A percentile compares a stretch with the other conserved stretches of the same genome.
These are phyloP conservation scores for Guadua angustifolia DNA, from an alignment of 176 grass and related monocot genomes.

Conservation along the genomic window DNA sequence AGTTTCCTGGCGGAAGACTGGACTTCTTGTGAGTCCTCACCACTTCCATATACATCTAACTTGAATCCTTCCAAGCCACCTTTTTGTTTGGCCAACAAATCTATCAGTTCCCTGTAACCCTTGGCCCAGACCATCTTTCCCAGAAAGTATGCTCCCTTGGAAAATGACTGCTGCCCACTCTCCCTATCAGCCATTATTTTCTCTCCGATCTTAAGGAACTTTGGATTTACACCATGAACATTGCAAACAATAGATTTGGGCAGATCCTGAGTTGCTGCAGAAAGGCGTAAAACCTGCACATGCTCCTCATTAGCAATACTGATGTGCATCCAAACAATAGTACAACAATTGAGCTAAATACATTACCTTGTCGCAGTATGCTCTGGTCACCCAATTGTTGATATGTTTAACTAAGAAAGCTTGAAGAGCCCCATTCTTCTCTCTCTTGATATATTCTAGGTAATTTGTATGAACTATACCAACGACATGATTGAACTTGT, in stretches of 20 bases:
- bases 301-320: constrained; percentile 25
- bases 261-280: constrained; percentile 75
- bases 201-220: constrained; percentile 74
- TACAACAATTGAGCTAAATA: constrained; percentile 1
- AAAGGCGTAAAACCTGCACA: constrained; percentile 68
- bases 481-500: constrained; percentile 89
- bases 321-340: background rate
- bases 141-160: constrained; percentile 80
- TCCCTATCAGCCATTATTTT: constrained; percentile 54
- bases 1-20: constrained; percentile 63
- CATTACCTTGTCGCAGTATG: constrained; percentile 80
- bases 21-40: constrained; percentile 73
- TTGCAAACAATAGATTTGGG: constrained; percentile 80
- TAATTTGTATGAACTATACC: constrained; percentile 95
- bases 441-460: constrained; percentile 89
- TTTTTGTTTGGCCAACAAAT: constrained; percentile 73
- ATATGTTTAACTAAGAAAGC: constrained; percentile 88
- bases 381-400: constrained; percentile 86
- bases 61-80: constrained; percentile 66
- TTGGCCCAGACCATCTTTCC: constrained; percentile 95
- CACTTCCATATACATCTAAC: constrained; percentile 75
- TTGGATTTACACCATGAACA: constrained; percentile 78
- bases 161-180: constrained; percentile 56
- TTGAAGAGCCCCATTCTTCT: constrained; percentile 77
- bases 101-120: constrained; percentile 74